Evolutionary conservation across 306 rosid species (phyloP), one percentile per base, ranked within the genome.

Genomic region (Dicorynia guianensis): DNA sequence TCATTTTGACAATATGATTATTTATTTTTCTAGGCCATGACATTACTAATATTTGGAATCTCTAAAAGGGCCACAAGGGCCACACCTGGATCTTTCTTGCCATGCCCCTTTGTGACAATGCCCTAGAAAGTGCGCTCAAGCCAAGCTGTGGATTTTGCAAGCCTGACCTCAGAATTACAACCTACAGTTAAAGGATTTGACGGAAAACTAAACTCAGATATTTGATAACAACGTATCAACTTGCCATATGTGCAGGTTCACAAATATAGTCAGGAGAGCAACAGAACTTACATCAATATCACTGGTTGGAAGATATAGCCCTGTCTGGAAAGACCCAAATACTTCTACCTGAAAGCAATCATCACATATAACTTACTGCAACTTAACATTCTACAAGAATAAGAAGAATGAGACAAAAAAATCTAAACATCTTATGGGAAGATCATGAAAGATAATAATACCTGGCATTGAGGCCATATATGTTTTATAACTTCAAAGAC

Each of bases 291-390:
- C 99, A 74, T 95, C 99, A 58, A 95, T 82, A 67, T 95, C 99
- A 81, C 99, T 92, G 0, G 90, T 88, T 7, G 97, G 99, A 82
- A 95, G 99, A 82, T 90, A 95, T 34, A 95, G 82, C 65, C 99
- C 99, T 34, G 99, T 95, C 90, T 81, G 84, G 86, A 89, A 92
- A 38, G 97, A 95, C 47, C 99, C 99, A 85, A 92, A 95, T n/a
- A 95, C 85, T 78, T 95, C 97, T 46, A 92, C 97, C 99, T 95
- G 67, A 87, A 49, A 86, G 68, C 42, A 80, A 71, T 10, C 69
- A 44, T 75, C 55, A 67, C 1, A 60, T 19, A 46, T 19, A 71
- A 53, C 39, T 20, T 5, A 25, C 13, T 35, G 14, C 81, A 20
- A 60, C 74, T 20, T 58, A 57, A 67, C 42, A 55, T 53, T 62